Percentiles rank a stretch among this genome's conserved stretches.
phyloP scores from a whole-genome alignment of 495 filamentous ascomycete genomes.

The Tuber magnatum region DNA sequence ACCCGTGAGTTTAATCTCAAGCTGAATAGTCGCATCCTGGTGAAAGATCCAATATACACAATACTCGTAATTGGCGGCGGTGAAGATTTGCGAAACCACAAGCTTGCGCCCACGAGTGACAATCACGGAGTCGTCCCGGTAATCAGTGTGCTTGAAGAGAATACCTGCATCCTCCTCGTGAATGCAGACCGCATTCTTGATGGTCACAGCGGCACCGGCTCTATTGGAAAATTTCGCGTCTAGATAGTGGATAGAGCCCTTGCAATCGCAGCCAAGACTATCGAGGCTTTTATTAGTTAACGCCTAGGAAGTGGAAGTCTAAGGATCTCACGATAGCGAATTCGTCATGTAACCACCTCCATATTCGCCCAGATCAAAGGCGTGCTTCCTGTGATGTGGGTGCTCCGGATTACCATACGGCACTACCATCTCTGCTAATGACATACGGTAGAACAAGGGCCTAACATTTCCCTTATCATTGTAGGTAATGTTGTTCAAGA shows the following conservation, averaged over 20 bases:
- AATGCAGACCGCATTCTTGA: slow-evolving; percentile 95
- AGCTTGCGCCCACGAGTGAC: slow-evolving; percentile 84
- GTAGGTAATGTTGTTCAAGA: slow-evolving; percentile 84
- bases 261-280: slow-evolving; percentile 81
- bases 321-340: slow-evolving; percentile 52
- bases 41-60: slow-evolving; percentile 92
- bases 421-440: slow-evolving; percentile 92
- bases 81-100: slow-evolving; percentile 88
- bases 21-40: slow-evolving; percentile 86
- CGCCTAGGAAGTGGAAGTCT: no score
- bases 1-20: slow-evolving; percentile 91
- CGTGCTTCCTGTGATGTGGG: slow-evolving; percentile 89
- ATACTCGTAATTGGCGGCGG: slow-evolving; percentile 96
- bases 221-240: slow-evolving; percentile 73
- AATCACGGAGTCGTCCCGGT: slow-evolving; percentile 79
- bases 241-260: slow-evolving; percentile 89
- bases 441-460: slow-evolving; percentile 83
- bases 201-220: slow-evolving; percentile 66
- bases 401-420: slow-evolving; percentile 91
- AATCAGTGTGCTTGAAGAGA: slow-evolving; percentile 93
- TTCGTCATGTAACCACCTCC: slow-evolving; percentile 96
- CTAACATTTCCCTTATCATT: slow-evolving; percentile 78
- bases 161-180: slow-evolving; percentile 94
- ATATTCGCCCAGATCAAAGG: slow-evolving; percentile 91
- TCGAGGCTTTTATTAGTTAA: background rate